Base-by-base conservation (phyloP, 2,329 filamentous ascomycete species). In the Colletotrichum musicola region DNA sequence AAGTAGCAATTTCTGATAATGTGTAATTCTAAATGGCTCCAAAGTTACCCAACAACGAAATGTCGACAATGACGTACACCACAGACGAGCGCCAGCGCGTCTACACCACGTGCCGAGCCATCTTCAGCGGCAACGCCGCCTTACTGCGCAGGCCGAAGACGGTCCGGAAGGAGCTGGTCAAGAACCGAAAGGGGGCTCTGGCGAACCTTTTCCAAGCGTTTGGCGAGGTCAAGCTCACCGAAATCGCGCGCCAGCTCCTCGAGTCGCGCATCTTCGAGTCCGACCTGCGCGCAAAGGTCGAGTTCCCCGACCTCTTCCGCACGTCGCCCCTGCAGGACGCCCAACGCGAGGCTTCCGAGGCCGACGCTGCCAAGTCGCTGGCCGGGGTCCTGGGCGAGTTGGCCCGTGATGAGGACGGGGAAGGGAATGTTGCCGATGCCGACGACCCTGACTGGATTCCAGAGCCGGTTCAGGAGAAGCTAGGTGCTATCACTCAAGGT, bases 271-370 rank as follows among this genome's bases (percentile, higher is more conserved):
- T 79, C 13, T 80, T 81, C 64, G 71, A 77, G 63, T 79, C 76
- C 1, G 75, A 79, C 30, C 55, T 74, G 9, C 73, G 75, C 35
- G 78, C 77, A 46, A 78, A 77, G 64, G 71, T 75, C 54, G 73
- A 75, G 59, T 81, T 80, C 67, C 78, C 78, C 6, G 76, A 76
- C 22, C 73, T 79, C 7, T 80, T 78, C 47, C 70, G 67, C 22
- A 72, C 73, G 9, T 75, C 73, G 10, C 72, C 73, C 6, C 64
- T 69, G 6, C 73, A 73, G 46, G 73, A 76, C 54, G 70, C 73
- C 13, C 72, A 76, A 30, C 74, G 74, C 18, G 73, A 77, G 16
- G 74, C 71, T 20, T 77, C 74, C 6, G 77, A 80, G 70, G 68
- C 72, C 55, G 72, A 74, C 38, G 75, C 76, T 6, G 75, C 72